A percentile compares a stretch with the other conserved stretches of the same genome.
phyloP scores from a whole-genome alignment of 2,329 filamentous ascomycete species.

The Pseudogymnoascus sp. region DNA sequence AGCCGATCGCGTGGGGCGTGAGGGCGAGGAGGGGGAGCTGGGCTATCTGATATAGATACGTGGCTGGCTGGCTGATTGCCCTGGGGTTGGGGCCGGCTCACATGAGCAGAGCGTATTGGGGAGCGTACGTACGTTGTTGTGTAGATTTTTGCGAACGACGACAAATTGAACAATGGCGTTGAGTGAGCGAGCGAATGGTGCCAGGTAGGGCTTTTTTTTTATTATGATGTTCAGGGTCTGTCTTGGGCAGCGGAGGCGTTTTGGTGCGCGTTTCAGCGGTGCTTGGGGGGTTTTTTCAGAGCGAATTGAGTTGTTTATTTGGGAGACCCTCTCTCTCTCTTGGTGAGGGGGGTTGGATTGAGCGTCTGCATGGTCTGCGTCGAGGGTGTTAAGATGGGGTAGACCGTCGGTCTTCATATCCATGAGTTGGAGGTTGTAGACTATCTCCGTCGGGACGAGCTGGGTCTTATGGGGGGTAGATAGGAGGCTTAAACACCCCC shows the following conservation, averaged over 20 bases:
- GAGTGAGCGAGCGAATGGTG: not conserved
- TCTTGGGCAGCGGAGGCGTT: not conserved
- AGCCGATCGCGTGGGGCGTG: slow-evolving; percentile 60
- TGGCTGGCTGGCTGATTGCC: not conserved
- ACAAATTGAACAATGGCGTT: not conserved
- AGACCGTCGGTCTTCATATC: too few species aligned
- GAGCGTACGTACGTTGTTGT: not conserved
- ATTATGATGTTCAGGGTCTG: not conserved
- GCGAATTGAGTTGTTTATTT: not conserved
- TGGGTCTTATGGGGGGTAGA: not conserved
- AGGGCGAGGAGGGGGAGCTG: slow-evolving; percentile 62
- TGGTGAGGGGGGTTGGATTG: not conserved
- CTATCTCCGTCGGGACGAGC: not conserved
- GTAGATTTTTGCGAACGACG: not conserved
- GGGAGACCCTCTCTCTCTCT: not conserved
- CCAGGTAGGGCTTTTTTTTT: not conserved
- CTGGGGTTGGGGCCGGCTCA: not conserved
- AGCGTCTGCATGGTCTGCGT: not conserved
- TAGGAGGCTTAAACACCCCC: not conserved
- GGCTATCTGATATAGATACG: slow-evolving; percentile 46
- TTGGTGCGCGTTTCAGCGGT: not conserved
- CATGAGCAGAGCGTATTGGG: not conserved
- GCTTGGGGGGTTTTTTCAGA: not conserved
- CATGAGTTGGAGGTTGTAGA: too few species aligned
- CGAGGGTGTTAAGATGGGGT: not conserved